phyloP scores from a whole-genome alignment of 805 yeast species.

The Hanseniaspora hatyaiensis region DNA sequence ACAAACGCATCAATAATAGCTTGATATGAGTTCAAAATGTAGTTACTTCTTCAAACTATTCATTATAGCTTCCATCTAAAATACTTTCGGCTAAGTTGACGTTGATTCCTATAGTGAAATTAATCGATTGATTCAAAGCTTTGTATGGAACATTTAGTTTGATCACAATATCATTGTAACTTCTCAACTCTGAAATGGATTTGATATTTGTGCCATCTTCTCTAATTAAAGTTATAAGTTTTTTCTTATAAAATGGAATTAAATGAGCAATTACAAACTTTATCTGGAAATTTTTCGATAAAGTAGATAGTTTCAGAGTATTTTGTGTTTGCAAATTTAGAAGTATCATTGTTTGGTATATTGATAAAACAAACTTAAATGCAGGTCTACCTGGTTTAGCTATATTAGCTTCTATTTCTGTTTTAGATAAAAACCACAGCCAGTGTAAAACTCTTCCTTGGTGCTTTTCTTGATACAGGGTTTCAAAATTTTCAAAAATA shows the following conservation, averaged over 20 bases:
- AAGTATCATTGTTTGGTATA: constrained; percentile 77
- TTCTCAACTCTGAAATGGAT: constrained; percentile 40
- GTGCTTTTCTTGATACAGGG: constrained; percentile 62
- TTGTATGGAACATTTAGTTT: constrained; percentile 72
- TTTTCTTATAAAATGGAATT: constrained; percentile 66
- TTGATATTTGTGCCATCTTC: constrained; percentile 32
- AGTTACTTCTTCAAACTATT: too few species aligned
- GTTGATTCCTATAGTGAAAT: constrained; percentile 53
- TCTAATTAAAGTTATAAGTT: constrained; percentile 57
- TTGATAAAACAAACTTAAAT: constrained; percentile 65
- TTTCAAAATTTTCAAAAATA: constrained; percentile 55
- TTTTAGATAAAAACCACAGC: constrained; percentile 91
- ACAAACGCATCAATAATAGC: too few species aligned
- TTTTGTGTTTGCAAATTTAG: constrained; percentile 42
- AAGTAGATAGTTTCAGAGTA: constrained; percentile 39
- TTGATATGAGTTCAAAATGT: too few species aligned
- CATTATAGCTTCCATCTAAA: constrained; percentile 3
- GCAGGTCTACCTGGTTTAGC: constrained; percentile 74
- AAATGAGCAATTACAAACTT: constrained; percentile 61
- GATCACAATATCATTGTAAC: constrained; percentile 16
- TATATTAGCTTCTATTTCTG: constrained; percentile 78
- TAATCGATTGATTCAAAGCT: constrained; percentile 72
- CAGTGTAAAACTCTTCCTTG: constrained; percentile 82
- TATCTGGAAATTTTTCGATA: constrained; percentile 58
- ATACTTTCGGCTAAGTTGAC: constrained; percentile 24